Evolutionary conservation across 768 basidiomycete species (phyloP), one percentile per base, ranked within the genome.

Genomic region (Hirschioporus abietinus): DNA sequence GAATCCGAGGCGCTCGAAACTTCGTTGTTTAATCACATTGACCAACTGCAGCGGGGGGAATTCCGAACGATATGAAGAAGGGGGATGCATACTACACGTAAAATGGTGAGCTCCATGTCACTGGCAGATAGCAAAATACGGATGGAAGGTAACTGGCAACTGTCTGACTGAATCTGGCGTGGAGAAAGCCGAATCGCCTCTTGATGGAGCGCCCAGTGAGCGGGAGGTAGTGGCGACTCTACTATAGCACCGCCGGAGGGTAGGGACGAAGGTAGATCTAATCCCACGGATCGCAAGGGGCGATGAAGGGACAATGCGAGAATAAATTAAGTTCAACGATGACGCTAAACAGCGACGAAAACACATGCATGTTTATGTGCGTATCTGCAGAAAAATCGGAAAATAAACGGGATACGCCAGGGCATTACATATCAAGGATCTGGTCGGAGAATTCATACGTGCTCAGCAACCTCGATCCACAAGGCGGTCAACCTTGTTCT

Each of bases 391-490:
- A 25, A 18, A 18, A 6, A 18, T 61, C 60, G 60, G 60, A 15
- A 61, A 61, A 61, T 25, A 61, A 61, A 61, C 3, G 4, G 30
- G 60, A 61, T 58, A 65, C 57, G 20, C 7, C 35, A n/a, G 36
- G 42, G 42, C 15, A 52, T 52, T 52, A 52, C 42, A 52, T 52
- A 52, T 20, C 20, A 52, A 20, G 42, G 42, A 20, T 12, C 42
- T 52, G 20, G 42, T 10, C 2, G 12, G 42, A 52, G 42, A 52
- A 15, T 20, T 52, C 42, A 52, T 52, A 1, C 20, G 7, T 24
- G 52, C n/a, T 26, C 34, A 30, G 30, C 34, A 24, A 20, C 23
- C 36, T 65, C 59, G 24, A 8, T n/a, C 67, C 67, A 68, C 24
- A 60, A 20, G 23, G 25, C 15, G 15, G 58, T 23, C 60, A 68